A percentile compares a stretch with the other conserved stretches of the same genome.
Conservation (phyloP, 179 eudicot species). For the Heliamphora pulchella region DNA sequence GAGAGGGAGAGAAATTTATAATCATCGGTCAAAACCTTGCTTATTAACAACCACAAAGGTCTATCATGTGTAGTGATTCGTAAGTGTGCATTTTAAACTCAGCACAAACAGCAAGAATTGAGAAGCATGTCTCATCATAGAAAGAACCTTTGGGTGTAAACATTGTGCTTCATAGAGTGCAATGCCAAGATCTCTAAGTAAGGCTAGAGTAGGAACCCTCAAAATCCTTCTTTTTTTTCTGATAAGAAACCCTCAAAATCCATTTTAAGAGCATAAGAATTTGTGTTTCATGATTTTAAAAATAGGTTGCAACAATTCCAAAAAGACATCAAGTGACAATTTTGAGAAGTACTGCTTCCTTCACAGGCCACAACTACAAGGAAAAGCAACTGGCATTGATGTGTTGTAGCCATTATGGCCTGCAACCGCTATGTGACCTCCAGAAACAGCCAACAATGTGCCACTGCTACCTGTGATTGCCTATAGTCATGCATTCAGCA, state of each 20-base stretch:
- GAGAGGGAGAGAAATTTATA: background rate
- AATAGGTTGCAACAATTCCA: background rate
- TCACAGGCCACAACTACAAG: background rate
- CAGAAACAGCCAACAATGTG: background rate
- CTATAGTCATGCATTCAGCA: background rate
- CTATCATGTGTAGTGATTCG: background rate
- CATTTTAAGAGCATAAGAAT: background rate
- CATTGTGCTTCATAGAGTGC: background rate
- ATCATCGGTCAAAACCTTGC: background rate
- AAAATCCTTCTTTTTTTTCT: background rate
- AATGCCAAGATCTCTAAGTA: background rate
- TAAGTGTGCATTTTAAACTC: background rate
- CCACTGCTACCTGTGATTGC: background rate
- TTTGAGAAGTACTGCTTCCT: background rate
- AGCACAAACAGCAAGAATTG: background rate
- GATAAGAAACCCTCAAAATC: background rate
- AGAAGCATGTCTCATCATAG: background rate
- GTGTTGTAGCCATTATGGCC: background rate
- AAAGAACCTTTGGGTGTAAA: background rate
- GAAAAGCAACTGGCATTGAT: background rate
- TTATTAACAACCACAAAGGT: background rate
- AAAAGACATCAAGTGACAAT: background rate
- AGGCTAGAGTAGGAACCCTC: background rate
- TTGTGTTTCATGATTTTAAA: background rate
- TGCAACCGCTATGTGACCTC: background rate